Base-by-base conservation (phyloP, 192 early-diverging fungal genomes). In the Thamnidium elegans region DNA sequence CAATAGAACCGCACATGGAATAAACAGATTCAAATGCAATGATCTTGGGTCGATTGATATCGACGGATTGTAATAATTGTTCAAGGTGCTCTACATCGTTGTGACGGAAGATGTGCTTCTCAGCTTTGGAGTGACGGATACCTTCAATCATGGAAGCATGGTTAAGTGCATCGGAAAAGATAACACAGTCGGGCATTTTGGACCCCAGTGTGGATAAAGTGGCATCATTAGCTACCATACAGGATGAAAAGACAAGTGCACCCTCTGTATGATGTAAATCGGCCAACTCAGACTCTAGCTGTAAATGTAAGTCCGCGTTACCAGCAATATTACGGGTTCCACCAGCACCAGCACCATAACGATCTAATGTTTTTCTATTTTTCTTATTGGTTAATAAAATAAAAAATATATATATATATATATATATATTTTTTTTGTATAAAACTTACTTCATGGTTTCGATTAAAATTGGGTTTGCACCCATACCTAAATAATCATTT, bases 301-400 rank as follows among this genome's bases (percentile, higher is more conserved):
- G 83, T 60, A 99, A 79, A 69, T 99, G 96, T 55, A 95, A 86
- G 65, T 91, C 91, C 56, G 94, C 93, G 78, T 99, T 99, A 44
- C 96, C 96, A 21, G 94, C 94, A 79, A 99, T 99, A 84, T 99
- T 99, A 66, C 96, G 90, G 11, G 96, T 99, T 65, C 96, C 96
- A 65, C 96, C 96, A 19, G 96, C 96, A 54, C 96, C 96, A 43
- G 96, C 93, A 36, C 96, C 96, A 79, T 99, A 99, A 62, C 82
- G 90, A 83, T 94, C 91, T 66, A 99, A 76, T 43, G 94, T 92
- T 3, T 76, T 62, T 68, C 86, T 90, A 39, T 26, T 21, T 72
- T 13, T 53, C 19, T 60, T 50, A 67, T 36, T 43, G 58, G 9
- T 30, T 36, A 23, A 31, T 30, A 54, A 50, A 36, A 78, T 47